Conservation (phyloP, 139 green algal species). For the Diplosphaera chodatii region DNA sequence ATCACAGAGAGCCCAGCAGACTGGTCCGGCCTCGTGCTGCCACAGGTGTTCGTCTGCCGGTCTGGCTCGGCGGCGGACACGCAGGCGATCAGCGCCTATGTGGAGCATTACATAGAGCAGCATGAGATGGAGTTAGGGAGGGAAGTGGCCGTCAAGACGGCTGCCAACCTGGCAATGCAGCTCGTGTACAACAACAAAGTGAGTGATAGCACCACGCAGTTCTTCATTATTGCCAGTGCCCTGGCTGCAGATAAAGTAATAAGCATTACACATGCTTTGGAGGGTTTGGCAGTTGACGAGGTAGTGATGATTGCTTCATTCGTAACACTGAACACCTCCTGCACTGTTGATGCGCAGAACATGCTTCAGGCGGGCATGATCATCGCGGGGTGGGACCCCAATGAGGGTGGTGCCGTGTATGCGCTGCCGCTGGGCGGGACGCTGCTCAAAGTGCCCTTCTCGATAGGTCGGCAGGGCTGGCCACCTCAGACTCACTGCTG, state of each 20-base stretch:
- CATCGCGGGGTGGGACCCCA: conserved; percentile 67
- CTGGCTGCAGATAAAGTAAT: no score
- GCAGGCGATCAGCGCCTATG: conserved; percentile 78
- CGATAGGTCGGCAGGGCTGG: conserved; percentile 38
- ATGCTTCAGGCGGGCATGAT: conserved; percentile 62
- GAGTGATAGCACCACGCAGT: no score
- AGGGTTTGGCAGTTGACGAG: no score
- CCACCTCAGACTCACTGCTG: no score
- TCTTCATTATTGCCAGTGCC: no score
- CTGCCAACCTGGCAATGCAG: conserved; percentile 66
- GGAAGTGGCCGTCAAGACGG: conserved; percentile 58
- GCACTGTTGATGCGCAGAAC: conserved; percentile 17
- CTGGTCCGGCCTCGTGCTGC: no score
- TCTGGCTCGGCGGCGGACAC: conserved; percentile 86
- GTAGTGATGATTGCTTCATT: no score
- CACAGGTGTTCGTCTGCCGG: conserved; percentile 54
- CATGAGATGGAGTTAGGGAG: conserved; percentile 65
- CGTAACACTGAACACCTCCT: no score
- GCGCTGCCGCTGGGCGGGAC: conserved; percentile 82
- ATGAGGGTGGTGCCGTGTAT: conserved; percentile 63
- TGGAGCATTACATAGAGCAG: conserved; percentile 56
- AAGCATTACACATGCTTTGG: no score
- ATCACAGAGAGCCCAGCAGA: no score
- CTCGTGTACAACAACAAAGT: conserved; percentile 89
- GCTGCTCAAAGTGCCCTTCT: conserved; percentile 61